Evolutionary conservation across 1,284 basidiomycete species (phyloP).

Genomic region (Boletus sp.): DNA sequence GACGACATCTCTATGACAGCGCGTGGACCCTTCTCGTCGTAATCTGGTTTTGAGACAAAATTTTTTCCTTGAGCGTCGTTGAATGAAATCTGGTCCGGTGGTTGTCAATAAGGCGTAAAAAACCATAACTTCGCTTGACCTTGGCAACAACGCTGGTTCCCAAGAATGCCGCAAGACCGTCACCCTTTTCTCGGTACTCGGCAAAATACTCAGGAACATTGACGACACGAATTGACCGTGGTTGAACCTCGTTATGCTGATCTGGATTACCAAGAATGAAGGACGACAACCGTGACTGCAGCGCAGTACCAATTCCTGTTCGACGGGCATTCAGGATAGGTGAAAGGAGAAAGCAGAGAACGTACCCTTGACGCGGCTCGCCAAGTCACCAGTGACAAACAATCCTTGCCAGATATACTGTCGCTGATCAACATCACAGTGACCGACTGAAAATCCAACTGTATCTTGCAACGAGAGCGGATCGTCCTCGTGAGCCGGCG

Average conservation of each 20-base stretch:
- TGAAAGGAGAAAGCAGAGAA: neutral
- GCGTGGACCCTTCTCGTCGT: conserved; percentile 65
- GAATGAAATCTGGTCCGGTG: conserved; percentile 44
- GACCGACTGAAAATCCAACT: conserved; percentile 56
- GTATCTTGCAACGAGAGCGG: conserved; percentile 57
- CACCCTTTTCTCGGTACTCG: conserved; percentile 83
- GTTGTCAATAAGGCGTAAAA: conserved; percentile 10
- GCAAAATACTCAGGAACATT: conserved; percentile 90
- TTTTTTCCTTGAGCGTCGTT: conserved; percentile 60
- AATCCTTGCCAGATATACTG: conserved; percentile 77
- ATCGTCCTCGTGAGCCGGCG: conserved; percentile 32
- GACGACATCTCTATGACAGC: conserved; percentile 71
- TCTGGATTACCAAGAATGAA: conserved; percentile 64
- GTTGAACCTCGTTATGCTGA: conserved; percentile 65
- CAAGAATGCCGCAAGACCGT: conserved; percentile 80
- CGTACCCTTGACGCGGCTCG: conserved; percentile 72
- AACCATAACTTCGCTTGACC: conserved; percentile 40
- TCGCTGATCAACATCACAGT: conserved; percentile 61
- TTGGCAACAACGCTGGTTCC: conserved; percentile 87
- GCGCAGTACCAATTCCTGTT: conserved; percentile 62
- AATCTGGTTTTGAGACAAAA: conserved; percentile 75
- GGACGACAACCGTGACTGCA: conserved; percentile 72
- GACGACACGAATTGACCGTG: conserved; percentile 61
- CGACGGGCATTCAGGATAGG: conserved; percentile 1
- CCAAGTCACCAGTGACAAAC: conserved; percentile 80